These are phyloP conservation scores for Solanum etuberosum DNA, from an alignment of 257 asterid species.

Conservation along the genomic window DNA sequence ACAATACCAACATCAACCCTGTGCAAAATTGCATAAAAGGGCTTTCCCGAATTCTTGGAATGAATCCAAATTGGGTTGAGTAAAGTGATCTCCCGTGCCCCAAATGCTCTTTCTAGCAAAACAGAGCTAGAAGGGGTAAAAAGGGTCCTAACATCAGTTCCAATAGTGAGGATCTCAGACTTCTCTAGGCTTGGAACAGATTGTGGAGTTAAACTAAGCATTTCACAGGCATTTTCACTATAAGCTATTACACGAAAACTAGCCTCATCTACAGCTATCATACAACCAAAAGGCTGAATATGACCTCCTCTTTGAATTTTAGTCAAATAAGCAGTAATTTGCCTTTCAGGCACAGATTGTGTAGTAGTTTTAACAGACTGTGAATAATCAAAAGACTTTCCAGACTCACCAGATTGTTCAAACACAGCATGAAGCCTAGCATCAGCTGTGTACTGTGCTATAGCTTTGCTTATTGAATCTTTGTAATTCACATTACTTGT, in stretches of 20 bases:
- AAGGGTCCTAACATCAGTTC: slow-evolving; percentile 64
- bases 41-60: slow-evolving; percentile 54
- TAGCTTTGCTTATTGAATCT: slow-evolving; percentile 50
- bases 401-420: slow-evolving; percentile 80
- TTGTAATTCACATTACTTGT: slow-evolving; percentile 17
- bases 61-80: slow-evolving; percentile 72
- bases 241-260: slow-evolving; percentile 40
- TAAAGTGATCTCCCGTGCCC: slow-evolving; percentile 60
- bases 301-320: slow-evolving; percentile 77
- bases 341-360: slow-evolving; percentile 48
- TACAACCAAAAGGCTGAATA: slow-evolving; percentile 78
- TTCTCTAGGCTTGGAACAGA: slow-evolving; percentile 60
- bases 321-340: slow-evolving; percentile 60
- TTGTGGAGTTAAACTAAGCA: slow-evolving; percentile 59
- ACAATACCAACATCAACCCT: slow-evolving; percentile 77
- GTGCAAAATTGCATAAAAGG: slow-evolving; percentile 76
- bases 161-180: slow-evolving; percentile 37
- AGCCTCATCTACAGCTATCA: slow-evolving; percentile 60
- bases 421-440: slow-evolving; percentile 80
- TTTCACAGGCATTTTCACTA: slow-evolving; percentile 55
- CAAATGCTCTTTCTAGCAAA: slow-evolving; percentile 58
- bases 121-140: slow-evolving; percentile 50
- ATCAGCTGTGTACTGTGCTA: slow-evolving; percentile 69
- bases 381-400: slow-evolving; percentile 67
- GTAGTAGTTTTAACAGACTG: slow-evolving; percentile 34